phyloP scores from a whole-genome alignment of 2,329 filamentous ascomycete species.

The Sclerotinia minor region DNA sequence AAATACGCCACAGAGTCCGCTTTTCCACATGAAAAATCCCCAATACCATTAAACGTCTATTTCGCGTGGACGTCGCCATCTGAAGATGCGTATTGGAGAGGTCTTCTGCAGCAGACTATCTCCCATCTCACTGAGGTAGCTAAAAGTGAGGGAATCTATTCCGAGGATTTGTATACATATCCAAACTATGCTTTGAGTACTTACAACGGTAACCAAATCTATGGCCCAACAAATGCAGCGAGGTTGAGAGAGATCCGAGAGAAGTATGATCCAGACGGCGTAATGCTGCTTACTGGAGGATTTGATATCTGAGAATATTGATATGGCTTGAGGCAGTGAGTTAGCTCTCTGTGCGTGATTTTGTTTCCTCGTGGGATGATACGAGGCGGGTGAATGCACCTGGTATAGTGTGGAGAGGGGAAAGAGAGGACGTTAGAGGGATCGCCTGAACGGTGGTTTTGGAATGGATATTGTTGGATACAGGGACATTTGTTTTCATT shows the following conservation, averaged over 20 bases:
- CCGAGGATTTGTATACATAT: constrained; percentile 30
- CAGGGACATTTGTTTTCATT: too few species aligned
- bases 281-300: constrained; percentile 37
- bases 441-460: too few species aligned
- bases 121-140: constrained; percentile 38
- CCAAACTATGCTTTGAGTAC: constrained; percentile 33
- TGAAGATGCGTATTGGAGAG: constrained; percentile 40
- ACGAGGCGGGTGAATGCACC: too few species aligned
- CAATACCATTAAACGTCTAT: constrained; percentile 38
- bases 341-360: too few species aligned
- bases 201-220: constrained; percentile 32
- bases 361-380: too few species aligned
- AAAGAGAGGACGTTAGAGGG: too few species aligned
- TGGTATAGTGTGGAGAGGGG: too few species aligned
- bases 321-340: too few species aligned
- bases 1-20: constrained; percentile 40
- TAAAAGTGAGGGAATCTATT: constrained; percentile 38
- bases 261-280: constrained; percentile 35
- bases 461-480: too few species aligned
- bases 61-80: constrained; percentile 34
- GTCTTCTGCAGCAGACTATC: constrained; percentile 34
- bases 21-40: constrained; percentile 39
- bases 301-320: constrained; percentile 24
- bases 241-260: constrained; percentile 32
- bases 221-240: constrained; percentile 42